Percentiles rank a stretch among this genome's conserved stretches.
phyloP scores from a whole-genome alignment of 2,329 filamentous ascomycete genomes.

The Colletotrichum spaethianum region DNA sequence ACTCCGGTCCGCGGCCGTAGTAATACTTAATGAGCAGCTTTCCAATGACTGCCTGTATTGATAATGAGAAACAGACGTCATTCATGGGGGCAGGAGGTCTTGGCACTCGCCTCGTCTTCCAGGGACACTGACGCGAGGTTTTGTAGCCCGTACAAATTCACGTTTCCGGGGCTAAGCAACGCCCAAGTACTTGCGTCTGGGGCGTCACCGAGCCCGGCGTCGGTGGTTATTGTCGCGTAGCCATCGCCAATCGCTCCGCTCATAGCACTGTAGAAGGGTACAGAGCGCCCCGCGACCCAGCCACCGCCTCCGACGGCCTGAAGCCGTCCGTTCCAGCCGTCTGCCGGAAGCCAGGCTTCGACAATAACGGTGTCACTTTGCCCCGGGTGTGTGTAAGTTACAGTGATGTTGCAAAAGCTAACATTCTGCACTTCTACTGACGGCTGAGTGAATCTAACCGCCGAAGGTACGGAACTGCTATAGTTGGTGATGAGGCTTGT shows the following conservation, averaged over 20 bases:
- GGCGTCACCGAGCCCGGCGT: slow-evolving; percentile 39
- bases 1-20: slow-evolving; percentile 60
- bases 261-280: slow-evolving; percentile 35
- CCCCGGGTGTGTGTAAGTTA: slow-evolving; percentile 47
- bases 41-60: slow-evolving; percentile 54
- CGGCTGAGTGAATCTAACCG: slow-evolving; percentile 17
- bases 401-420: slow-evolving; percentile 48
- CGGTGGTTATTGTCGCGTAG: slow-evolving; percentile 43
- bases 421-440: slow-evolving; percentile 13
- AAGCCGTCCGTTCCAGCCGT: slow-evolving; percentile 49
- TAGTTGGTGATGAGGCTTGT: slow-evolving; percentile 17
- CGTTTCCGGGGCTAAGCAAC: slow-evolving; percentile 36
- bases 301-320: slow-evolving; percentile 51
- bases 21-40: slow-evolving; percentile 63
- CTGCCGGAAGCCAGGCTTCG: slow-evolving; percentile 46
- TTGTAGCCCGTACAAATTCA: slow-evolving; percentile 46
- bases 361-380: slow-evolving; percentile 44
- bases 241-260: slow-evolving; percentile 41
- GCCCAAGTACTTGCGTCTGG: slow-evolving; percentile 40
- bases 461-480: slow-evolving; percentile 8
- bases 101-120: slow-evolving; percentile 47
- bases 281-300: slow-evolving; percentile 44
- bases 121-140: slow-evolving; percentile 55
- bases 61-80: neutral
- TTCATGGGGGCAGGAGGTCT: accelerated